A percentile compares a stretch with the other conserved stretches of the same genome.
These are phyloP conservation scores for Dactylellina sp. DNA, from an alignment of 2,329 filamentous ascomycete genomes.

Conservation along the genomic window DNA sequence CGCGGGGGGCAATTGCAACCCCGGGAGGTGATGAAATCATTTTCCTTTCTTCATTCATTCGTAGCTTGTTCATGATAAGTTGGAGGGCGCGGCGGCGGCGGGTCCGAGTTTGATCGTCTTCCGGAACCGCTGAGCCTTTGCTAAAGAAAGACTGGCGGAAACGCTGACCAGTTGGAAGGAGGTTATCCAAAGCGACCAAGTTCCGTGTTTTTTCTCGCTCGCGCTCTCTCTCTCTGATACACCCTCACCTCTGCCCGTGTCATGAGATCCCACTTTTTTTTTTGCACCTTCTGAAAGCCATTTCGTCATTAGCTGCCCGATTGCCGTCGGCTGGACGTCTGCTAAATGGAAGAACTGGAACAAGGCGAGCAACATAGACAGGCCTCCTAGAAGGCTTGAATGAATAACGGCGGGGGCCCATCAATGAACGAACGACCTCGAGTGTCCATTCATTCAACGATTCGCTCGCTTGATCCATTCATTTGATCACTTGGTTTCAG, in stretches of 20 bases:
- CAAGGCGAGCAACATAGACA: neutral
- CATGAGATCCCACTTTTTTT: conserved; percentile 36
- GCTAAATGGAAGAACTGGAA: conserved; percentile 39
- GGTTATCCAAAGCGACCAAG: conserved; percentile 3
- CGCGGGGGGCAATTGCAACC: neutral
- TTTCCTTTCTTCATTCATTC: neutral
- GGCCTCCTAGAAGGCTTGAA: conserved; percentile 10
- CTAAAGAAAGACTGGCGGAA: conserved; percentile 9
- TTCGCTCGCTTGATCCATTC: neutral
- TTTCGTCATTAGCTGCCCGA: conserved; percentile 54
- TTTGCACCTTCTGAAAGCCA: conserved; percentile 45
- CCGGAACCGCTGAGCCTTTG: conserved; percentile 23
- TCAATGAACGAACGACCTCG: too few species aligned
- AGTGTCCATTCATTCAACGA: conserved; percentile 2
- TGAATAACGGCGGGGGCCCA: conserved; percentile 8
- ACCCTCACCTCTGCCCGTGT: conserved; percentile 37
- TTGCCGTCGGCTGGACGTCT: conserved; percentile 46
- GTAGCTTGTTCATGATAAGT: neutral
- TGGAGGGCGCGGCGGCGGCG: conserved; percentile 19
- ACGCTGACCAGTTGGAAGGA: conserved; percentile 29
- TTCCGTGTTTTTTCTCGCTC: too few species aligned
- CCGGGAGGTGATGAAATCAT: conserved; percentile 10
- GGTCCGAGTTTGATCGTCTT: conserved; percentile 22
- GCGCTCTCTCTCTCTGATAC: too few species aligned
- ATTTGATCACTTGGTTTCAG: conserved; percentile 16